Evolutionary conservation across 495 filamentous ascomycete species (phyloP), one percentile per base, ranked within the genome.

Genomic region (Podospora appendiculata): DNA sequence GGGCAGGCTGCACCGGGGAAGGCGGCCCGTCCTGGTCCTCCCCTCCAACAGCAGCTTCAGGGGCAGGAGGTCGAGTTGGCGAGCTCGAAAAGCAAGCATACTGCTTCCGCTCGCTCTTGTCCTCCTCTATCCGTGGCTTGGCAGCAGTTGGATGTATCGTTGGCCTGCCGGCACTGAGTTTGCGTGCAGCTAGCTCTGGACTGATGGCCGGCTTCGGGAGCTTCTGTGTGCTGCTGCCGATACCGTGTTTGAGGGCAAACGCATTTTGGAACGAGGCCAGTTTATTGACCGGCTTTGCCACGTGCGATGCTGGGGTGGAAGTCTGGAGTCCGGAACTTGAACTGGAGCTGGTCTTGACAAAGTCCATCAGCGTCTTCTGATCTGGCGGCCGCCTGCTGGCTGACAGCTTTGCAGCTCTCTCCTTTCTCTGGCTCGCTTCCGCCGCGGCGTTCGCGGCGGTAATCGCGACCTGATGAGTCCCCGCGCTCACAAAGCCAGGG

Each of bases 1-100:
- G 59, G 0, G 61, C 67, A 3, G 61, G 64, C n/a, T 65, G 63
- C 18, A 25, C 25, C 25, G 25, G 25, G 25, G 59, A 62, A 3
- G 59, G 59, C 11, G 57, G 33, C 40, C 54, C 59, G 34, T 55
- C 52, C 13, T 70, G 64, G 14, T 63, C 61, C 13, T 16, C 4
- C 60, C 58, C 0, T 6, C 39, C 32, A 14, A 10, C 4, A 12
- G 44, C 39, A 17, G 52, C 38, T 17, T 55, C 50, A 40, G 12
- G 41, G 0, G 50, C 3, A 12, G 55, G 38, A 7, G 66, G 64
- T 38, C 59, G 59, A 1, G 63, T 54, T 10, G 74, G 74, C 11
- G 74, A 77, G 56, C 74, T 77, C 1, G 74, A 77, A 45, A 77
- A 77, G 48, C 64, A 71, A 8, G 64, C 34, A 47, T 77, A 77